Conservation (phyloP, 768 basidiomycete species). For the Filobasidium wieringae region DNA sequence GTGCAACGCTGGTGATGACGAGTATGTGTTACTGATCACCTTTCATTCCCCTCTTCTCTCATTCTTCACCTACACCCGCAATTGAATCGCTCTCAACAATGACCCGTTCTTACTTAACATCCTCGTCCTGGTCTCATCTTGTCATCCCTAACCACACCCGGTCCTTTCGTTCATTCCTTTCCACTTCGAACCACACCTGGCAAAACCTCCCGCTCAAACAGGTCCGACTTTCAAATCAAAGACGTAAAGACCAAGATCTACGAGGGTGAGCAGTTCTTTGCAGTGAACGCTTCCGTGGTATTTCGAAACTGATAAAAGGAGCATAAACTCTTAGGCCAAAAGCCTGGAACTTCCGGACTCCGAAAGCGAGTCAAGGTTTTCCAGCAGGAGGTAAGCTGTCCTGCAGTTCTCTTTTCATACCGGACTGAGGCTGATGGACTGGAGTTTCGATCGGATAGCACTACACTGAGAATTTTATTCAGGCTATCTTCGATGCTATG, state of each 20-base stretch:
- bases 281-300: too few species aligned
- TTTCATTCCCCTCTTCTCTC: too few species aligned
- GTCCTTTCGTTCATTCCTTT: neutral
- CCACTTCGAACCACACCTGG: too few species aligned
- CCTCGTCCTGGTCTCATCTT: neutral
- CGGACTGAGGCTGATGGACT: neutral
- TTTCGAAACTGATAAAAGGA: too few species aligned
- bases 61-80: too few species aligned
- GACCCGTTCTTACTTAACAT: too few species aligned
- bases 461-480: constrained; percentile 98
- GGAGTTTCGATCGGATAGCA: constrained; percentile 47
- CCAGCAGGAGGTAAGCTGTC: constrained; percentile 67
- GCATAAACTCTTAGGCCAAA: too few species aligned
- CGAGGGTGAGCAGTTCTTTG: constrained; percentile 46
- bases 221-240: constrained; percentile 43
- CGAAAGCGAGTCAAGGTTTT: constrained; percentile 97
- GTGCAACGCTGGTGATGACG: too few species aligned
- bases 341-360: constrained; percentile 94
- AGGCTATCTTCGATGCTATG: constrained; percentile 80
- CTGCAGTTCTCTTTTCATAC: neutral
- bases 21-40: too few species aligned
- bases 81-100: too few species aligned
- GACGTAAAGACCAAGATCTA: constrained; percentile 72
- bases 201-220: too few species aligned
- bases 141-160: neutral